A percentile compares a stretch with the other conserved stretches of the same genome.
These are phyloP conservation scores for Beta vulgaris DNA, from an alignment of 148 eudicot species.

Conservation along the genomic window DNA sequence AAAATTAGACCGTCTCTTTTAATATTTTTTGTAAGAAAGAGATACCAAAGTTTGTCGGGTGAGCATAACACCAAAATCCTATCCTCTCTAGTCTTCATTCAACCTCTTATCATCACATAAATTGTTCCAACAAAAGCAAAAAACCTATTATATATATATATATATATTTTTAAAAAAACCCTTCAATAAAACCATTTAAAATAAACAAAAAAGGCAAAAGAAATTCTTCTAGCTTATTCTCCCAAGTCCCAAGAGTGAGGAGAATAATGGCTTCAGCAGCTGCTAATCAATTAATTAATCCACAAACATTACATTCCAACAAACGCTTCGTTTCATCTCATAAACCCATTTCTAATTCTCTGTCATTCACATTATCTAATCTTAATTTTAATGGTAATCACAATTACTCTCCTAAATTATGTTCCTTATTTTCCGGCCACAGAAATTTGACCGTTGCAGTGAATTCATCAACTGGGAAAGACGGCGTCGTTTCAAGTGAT, in stretches of 20 bases:
- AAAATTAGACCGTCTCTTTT: too few relatives aligned
- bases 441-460: slow-evolving; percentile 26
- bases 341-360: slow-evolving; percentile 15
- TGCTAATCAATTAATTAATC: slow-evolving; percentile 14
- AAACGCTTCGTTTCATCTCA: background rate
- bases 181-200: background rate
- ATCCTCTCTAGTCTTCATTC: slow-evolving; percentile 17
- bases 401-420: background rate
- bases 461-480: slow-evolving; percentile 40
- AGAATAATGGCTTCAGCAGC: slow-evolving; percentile 28
- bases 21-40: too few relatives aligned
- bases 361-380: slow-evolving; percentile 22
- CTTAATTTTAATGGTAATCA: background rate
- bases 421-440: slow-evolving; percentile 14
- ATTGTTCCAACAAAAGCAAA: background rate
- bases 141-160: too few relatives aligned
- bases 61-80: slow-evolving; percentile 29
- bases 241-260: background rate
- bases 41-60: too few relatives aligned
- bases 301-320: background rate
- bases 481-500: slow-evolving; percentile 21
- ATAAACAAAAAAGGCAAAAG: background rate
- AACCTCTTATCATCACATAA: slow-evolving; percentile 15
- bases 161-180: too few relatives aligned
- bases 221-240: background rate